phyloP scores from a whole-genome alignment of 1,139 yeast species.

The Martiniozyma asiatica region DNA sequence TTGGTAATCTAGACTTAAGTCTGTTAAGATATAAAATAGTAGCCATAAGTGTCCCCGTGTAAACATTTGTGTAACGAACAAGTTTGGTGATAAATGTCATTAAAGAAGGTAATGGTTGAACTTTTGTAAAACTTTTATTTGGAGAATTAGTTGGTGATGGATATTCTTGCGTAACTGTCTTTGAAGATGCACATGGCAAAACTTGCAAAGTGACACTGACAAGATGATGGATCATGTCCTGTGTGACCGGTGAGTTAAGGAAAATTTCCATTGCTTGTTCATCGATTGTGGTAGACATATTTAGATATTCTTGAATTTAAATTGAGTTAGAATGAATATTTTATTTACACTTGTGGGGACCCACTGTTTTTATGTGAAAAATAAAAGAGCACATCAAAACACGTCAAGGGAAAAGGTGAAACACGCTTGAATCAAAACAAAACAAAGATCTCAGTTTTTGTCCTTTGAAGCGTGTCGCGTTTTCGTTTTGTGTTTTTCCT shows the following conservation, averaged over 20 bases:
- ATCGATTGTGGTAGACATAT: conserved; percentile 28
- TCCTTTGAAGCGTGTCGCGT: no score
- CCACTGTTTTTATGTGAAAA: neutral
- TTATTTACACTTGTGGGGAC: no score
- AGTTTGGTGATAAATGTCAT: conserved; percentile 62
- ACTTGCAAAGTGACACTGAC: conserved; percentile 54
- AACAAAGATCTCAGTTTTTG: no score
- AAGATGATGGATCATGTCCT: conserved; percentile 53
- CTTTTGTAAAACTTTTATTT: conserved; percentile 23
- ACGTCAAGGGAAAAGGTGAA: no score
- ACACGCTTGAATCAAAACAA: no score
- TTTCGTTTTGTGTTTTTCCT: no score
- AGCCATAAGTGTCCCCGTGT: conserved; percentile 66
- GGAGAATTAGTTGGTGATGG: conserved; percentile 28
- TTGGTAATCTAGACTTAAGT: conserved; percentile 47
- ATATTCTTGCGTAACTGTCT: conserved; percentile 19
- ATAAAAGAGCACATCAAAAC: no score
- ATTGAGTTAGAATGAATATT: no score
- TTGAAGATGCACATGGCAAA: conserved; percentile 39
- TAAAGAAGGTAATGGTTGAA: conserved; percentile 56
- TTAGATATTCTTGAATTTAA: no score
- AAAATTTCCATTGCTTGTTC: conserved; percentile 45
- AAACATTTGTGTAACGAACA: conserved; percentile 62
- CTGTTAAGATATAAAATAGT: conserved; percentile 57
- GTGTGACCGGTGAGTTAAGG: conserved; percentile 46